Evolutionary conservation across 148 eudicot species (phyloP), one percentile per base, ranked within the genome.

Genomic region (Bassia scoparia): DNA sequence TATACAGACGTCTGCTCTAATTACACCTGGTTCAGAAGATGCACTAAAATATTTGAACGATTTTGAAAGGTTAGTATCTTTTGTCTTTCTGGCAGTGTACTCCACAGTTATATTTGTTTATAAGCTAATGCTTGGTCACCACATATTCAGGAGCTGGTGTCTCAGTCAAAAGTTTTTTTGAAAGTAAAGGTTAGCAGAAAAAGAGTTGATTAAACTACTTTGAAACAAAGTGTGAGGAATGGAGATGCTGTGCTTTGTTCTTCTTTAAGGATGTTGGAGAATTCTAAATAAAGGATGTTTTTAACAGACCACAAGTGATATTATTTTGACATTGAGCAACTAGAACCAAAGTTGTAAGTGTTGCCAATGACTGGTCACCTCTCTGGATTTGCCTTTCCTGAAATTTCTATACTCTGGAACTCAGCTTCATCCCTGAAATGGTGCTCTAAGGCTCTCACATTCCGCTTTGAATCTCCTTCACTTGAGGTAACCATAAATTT

Each of bases 141-240:
- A n/a, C 72, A 77, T 84, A 77, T n/a, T n/a, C 87, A 96, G 99
- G 94, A 86, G 77, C 82, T 86, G 78, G 86, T 81, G 61, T 83
- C 79, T 69, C 80, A 72, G 67, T 88, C 97, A 29, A 85, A 81
- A 81, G n/a, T n/a, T n/a, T 69, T 68, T 69, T 81, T 96, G 74
- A 90, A 82, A 82, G 79, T 90, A 73, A 82, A 85, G n/a, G 53
- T 65, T 96, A 66, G 68, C 56, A 18, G 92, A 96, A 76, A 76
- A 74, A 61, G 65, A 55, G 66, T 69, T 79, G 79, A 83, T 92
- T 77, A 90, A 79, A 78, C 67, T 61, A 74, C 92, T 38, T 62
- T 92, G 74, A 84, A 79, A n/a, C n/a, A 56, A 84, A 85, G 70
- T 83, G 87, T 75, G 85, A 73, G 17, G 82, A 82, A 66, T 96